Base-by-base conservation (phyloP, 83 land plant genomes). In the Diphasiastrum complanatum region DNA sequence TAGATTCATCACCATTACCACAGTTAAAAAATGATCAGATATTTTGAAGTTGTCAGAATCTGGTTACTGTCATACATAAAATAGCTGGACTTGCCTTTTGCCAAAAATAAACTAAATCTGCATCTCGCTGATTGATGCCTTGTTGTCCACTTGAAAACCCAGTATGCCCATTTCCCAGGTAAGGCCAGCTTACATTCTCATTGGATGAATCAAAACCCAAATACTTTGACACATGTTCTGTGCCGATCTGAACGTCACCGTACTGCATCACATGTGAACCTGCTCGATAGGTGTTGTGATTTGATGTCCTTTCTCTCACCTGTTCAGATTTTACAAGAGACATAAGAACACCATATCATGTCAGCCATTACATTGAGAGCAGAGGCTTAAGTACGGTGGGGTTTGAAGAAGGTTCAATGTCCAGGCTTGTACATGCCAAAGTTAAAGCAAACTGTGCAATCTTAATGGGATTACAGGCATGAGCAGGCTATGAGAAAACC, bases 231-330 rank as follows among this genome's bases (percentile, higher is more conserved):
- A 84, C 38, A 51, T 38, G 60, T 74, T 87, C 95, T 1, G 55
- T 10, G 37, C 63, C 79, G 27, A 84, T 69, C 60, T 49, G 58
- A 43, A 16, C 71, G 58, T 70, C 78, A 16, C 95, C 95, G 55
- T 87, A 87, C 63, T 82, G 79, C 95, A 88, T 88, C 33, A 88
- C 95, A 76, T 88, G 95, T 3, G 95, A 88, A 2, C 95, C 95
- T 18, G 68, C 35, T 25, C 1, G 49, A 60, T 72, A 84, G 12
- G 83, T 75, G 45, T 80, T 68, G 51, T 41, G 40, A 61, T 84
- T 73, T 5, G 84, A 77, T 12, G 95, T 85, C 49, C 95, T 73
- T 8, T 51, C 55, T 61, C 82, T 85, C 18, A 88, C 90, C 95
- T 88, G 71, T 23, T 40, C 29, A 12, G 51, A 19, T n/a, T n/a